These are phyloP conservation scores for Boletus semigastroideus DNA, from an alignment of 1,284 basidiomycete species.

Conservation along the genomic window DNA sequence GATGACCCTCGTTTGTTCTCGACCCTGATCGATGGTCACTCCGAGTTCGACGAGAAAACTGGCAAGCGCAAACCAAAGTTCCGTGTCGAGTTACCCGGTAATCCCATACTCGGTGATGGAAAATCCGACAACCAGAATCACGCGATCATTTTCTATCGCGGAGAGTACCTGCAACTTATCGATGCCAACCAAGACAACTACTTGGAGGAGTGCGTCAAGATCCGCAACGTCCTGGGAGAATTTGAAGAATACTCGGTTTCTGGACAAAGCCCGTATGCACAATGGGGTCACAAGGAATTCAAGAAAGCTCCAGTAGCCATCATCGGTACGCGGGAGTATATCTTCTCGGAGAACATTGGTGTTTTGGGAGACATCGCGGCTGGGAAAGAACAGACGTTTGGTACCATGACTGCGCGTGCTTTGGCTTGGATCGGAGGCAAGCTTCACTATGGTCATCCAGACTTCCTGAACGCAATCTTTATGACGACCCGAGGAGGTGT, in stretches of 20 bases:
- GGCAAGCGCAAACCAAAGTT: constrained; percentile 97
- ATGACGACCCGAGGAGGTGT: constrained; percentile 99
- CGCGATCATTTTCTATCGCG: constrained; percentile 98
- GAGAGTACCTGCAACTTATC: constrained; percentile 98
- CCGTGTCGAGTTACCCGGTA: constrained; percentile 95
- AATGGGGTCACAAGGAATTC: constrained; percentile 92
- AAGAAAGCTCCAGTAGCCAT: constrained; percentile 92
- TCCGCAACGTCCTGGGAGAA: constrained; percentile 95
- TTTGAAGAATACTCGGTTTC: constrained; percentile 96
- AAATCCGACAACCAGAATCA: constrained; percentile 99
- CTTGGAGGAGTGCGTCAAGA: constrained; percentile 98
- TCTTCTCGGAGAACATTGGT: constrained; percentile 99
- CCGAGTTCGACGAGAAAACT: constrained; percentile 87
- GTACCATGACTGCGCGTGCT: constrained; percentile 95
- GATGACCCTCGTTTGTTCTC: constrained; percentile 92
- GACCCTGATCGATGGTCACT: constrained; percentile 95
- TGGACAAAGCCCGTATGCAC: constrained; percentile 92
- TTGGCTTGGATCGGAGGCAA: constrained; percentile 98
- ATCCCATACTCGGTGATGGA: constrained; percentile 99
- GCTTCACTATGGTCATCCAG: constrained; percentile 97
- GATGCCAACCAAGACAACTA: constrained; percentile 99
- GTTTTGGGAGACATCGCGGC: constrained; percentile 98
- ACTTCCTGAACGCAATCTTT: constrained; percentile 98
- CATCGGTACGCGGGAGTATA: constrained; percentile 98
- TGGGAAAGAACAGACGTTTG: constrained; percentile 99